Evolutionary conservation across 2,329 filamentous ascomycete genomes (phyloP).

Genomic region (Aspergillus novofumigatus): DNA sequence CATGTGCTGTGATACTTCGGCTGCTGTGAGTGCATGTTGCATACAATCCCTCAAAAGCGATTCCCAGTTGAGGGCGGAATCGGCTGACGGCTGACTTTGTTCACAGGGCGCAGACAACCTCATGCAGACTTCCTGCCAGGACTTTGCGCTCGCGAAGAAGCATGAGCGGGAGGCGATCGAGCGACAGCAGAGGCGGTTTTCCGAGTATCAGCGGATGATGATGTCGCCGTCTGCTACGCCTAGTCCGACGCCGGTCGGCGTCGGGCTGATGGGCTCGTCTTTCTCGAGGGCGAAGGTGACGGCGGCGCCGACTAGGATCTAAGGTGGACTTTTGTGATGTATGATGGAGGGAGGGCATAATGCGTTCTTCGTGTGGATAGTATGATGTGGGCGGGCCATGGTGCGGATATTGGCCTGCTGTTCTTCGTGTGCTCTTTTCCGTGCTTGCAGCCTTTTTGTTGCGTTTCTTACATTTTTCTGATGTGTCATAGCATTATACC

Average conservation of each 20-base stretch:
- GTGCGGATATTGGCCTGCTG: not conserved
- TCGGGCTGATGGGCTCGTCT: not conserved
- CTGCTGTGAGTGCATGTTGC: slow-evolving; percentile 6
- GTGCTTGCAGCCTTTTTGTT: not conserved
- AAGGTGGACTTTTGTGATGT: not conserved
- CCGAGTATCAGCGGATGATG: not conserved
- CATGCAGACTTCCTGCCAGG: not conserved
- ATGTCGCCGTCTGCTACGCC: not conserved
- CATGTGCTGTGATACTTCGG: slow-evolving; percentile 22
- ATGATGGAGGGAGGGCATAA: not conserved
- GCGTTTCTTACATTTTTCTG: not conserved
- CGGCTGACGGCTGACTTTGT: not conserved
- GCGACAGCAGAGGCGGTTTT: not conserved
- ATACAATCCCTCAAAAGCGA: not conserved
- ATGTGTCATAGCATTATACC: not conserved
- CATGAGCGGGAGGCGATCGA: not conserved
- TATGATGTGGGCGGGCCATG: not conserved
- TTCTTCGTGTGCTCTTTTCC: not conserved
- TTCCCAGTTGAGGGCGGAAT: too few species aligned
- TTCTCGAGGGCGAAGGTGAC: not conserved
- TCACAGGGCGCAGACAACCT: not conserved
- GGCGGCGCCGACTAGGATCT: not conserved
- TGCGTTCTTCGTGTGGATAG: not conserved
- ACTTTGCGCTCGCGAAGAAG: not conserved
- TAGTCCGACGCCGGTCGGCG: too few species aligned